Evolutionary conservation across 495 filamentous ascomycete species (phyloP).

Genomic region (Talaromyces proteolyticus): DNA sequence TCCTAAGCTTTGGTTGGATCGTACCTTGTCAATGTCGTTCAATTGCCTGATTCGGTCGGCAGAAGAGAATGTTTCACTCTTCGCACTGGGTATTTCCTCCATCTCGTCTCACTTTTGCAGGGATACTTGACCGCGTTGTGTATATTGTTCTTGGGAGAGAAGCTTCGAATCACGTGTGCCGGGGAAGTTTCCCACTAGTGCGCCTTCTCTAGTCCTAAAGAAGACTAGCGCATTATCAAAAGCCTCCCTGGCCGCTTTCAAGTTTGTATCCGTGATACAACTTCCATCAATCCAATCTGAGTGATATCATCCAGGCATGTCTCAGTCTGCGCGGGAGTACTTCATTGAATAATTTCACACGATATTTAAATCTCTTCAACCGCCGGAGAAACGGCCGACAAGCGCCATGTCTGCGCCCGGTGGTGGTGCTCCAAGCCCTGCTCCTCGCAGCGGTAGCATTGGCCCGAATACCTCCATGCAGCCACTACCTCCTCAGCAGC

Average conservation of each 20-base stretch:
- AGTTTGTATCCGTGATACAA: no score
- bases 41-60: conserved; percentile 74
- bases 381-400: not conserved
- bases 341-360: no score
- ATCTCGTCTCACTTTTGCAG: not conserved
- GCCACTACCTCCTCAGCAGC: conserved; percentile 44
- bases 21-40: conserved; percentile 61
- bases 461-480: conserved; percentile 43
- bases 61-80: conserved; percentile 43
- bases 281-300: no score
- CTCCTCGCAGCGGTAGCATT: conserved; percentile 46
- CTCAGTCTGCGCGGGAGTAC: no score
- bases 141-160: not conserved
- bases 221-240: conserved; percentile 14
- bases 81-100: conserved; percentile 8
- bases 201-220: conserved; percentile 8
- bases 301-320: no score
- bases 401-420: conserved; percentile 39
- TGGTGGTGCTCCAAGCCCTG: conserved; percentile 43
- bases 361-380: no score
- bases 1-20: not conserved
- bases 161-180: not conserved
- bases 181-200: not conserved
- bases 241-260: no score
- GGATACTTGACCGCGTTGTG: not conserved